Evolutionary conservation across 176 grass and related monocot genomes (phyloP), one percentile per base, ranked within the genome.

Genomic region (Phragmites australis): DNA sequence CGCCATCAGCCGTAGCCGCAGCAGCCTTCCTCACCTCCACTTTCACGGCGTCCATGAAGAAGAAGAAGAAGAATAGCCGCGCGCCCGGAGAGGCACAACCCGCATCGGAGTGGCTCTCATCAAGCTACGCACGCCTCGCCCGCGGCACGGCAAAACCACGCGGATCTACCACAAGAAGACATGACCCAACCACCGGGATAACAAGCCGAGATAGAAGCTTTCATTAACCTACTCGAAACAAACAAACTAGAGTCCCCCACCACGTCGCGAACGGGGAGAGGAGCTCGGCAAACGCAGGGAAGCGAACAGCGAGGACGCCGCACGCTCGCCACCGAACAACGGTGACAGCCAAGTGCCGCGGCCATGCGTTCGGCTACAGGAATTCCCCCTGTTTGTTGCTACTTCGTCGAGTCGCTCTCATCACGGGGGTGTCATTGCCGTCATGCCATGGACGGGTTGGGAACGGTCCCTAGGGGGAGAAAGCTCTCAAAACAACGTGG

Each of bases 11-110:
- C 19, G 40, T 60, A 16, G 15, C 53, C 6, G 71, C 45, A 42
- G 53, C 25, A 5, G 82, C 65, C 65, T 81, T 83, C 76, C 59
- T 70, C 61, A 10, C 52, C 61, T 43, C 80, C 34, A 27, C 51
- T 64, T 79, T 83, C 67, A 66, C 46, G 54, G 70, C 68, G 69
- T 92, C 86, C 90, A 92, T 88, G 82, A 19, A 17, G 44, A 47
- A 0, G 82, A 19, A 17, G 44, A 47, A 0, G 43, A 31, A 51
- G 69, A 79, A 31, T 71, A 54, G 27, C 78, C 51, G 32, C 55
- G 59, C 58, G 59, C 41, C 27, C 16, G 30, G 44, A 87, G 40
- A 80, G 54, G 18, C 74, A 63, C 65, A 87, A 85, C 65, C 87
- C 76, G 42, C 90, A 85, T 90, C 84, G 80, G 30, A 57, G 75